phyloP scores from a whole-genome alignment of 139 green algal species.

The Marvania coccoides region DNA sequence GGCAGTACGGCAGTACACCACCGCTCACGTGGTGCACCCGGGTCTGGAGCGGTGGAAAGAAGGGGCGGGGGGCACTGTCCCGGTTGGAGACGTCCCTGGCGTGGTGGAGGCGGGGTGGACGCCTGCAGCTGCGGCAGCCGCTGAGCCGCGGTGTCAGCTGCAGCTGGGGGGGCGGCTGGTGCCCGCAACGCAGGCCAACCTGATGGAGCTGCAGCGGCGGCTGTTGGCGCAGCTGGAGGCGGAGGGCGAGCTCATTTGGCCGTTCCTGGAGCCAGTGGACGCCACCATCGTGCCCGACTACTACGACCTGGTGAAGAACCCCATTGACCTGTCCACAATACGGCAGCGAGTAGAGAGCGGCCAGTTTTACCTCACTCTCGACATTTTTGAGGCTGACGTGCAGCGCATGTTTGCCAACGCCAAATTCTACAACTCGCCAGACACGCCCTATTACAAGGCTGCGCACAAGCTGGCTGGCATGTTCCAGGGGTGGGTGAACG shows the following conservation, averaged over 20 bases:
- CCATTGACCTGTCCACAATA: constrained; percentile 75
- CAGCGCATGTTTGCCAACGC: constrained; percentile 78
- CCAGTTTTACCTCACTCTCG: constrained; percentile 82
- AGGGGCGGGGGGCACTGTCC: not conserved
- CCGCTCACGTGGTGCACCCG: constrained; percentile 67
- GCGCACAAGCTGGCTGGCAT: constrained; percentile 50
- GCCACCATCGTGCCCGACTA: constrained; percentile 87
- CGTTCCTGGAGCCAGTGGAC: constrained; percentile 78
- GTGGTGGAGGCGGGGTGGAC: constrained; percentile 79
- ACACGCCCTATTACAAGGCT: constrained; percentile 83
- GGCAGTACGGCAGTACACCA: constrained; percentile 59
- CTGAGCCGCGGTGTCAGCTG: not conserved
- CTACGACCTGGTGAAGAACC: constrained; percentile 75
- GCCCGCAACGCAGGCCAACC: not conserved
- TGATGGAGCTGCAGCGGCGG: not conserved
- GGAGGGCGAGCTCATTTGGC: constrained; percentile 68
- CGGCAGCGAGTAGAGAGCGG: constrained; percentile 38
- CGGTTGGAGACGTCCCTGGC: constrained; percentile 64
- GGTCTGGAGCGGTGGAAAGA: constrained; percentile 37
- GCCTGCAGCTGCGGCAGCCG: not conserved
- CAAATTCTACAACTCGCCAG: constrained; percentile 74
- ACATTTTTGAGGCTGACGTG: constrained; percentile 92
- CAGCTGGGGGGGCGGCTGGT: constrained; percentile 4
- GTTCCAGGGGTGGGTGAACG: constrained; percentile 21
- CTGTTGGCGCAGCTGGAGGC: constrained; percentile 36